Evolutionary conservation across 257 asterid genomes (phyloP), one percentile per base, ranked within the genome.

Genomic region (Buddleja alternifolia): DNA sequence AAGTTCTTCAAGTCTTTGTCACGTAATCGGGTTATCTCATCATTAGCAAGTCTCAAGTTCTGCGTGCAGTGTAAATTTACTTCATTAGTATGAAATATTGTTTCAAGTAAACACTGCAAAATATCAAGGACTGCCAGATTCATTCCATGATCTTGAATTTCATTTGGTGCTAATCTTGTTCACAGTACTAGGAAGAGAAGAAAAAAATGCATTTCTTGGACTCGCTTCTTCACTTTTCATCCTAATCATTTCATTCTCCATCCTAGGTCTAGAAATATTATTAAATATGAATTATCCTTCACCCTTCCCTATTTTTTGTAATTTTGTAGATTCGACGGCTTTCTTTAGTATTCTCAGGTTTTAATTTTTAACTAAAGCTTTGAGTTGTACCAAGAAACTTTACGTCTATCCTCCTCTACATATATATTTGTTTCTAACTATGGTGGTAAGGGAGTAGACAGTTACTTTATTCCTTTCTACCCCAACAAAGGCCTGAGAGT

Each of bases 31-130:
- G 84, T 71, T 78, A 92, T 60, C 74, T 87, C 98, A 37, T 84
- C 88, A 73, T 78, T 75, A 47, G 85, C 76, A 53, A 92, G 86
- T 86, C 96, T 87, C 69, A 92, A 69, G 76, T 84, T 83, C 98
- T 92, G 90, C 84, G 78, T 23, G 60, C 23, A 73, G 51, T 46
- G 48, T 24, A 51, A 44, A 59, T 34, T 23, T 40, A 52, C 37
- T 61, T 59, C 57, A 57, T 8, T 46, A 68, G 41, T 29, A 20
- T 63, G 62, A 66, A 45, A 46, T 12, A 6, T 15, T 11, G 21
- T 60, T 20, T 21, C 46, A n/a, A 50, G 54, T 16, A 44, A 7
- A 50, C 46, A 71, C 46, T 15, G 70, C 59, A 63, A 51, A 46
- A 19, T 21, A 52, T 46, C 59, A 41, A 23, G 37, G 48, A 23